Conservation (phyloP, 1,284 basidiomycete species). For the Microbotryum saponariae region DNA sequence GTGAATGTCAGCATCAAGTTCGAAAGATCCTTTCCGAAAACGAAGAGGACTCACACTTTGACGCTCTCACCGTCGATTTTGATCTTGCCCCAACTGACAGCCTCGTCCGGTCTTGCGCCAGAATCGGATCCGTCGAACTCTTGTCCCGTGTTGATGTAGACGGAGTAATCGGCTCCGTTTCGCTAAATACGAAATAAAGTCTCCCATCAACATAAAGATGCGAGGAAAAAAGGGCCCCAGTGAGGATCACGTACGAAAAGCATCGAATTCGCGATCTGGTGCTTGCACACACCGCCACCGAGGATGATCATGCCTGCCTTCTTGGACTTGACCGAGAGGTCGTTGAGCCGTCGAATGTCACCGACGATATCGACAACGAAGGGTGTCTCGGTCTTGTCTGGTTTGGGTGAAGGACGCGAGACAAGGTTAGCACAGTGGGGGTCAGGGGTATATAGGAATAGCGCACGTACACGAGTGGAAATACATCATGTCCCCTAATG, state of each 20-base stretch:
- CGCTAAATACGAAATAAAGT: slow-evolving; percentile 50
- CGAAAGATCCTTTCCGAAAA: background rate
- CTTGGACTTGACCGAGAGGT: slow-evolving; percentile 74
- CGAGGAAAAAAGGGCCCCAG: background rate
- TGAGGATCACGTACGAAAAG: slow-evolving; percentile 62
- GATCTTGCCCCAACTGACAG: slow-evolving; percentile 99
- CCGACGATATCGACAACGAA: slow-evolving; percentile 87
- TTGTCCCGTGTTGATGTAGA: slow-evolving; percentile 98
- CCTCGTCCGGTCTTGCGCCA: slow-evolving; percentile 93
- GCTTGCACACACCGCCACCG: slow-evolving; percentile 97
- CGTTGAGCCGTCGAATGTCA: slow-evolving; percentile 88
- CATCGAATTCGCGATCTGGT: slow-evolving; percentile 99
- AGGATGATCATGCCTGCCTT: slow-evolving; percentile 98
- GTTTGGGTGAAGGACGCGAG: too few relatives aligned
- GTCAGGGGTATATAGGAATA: background rate
- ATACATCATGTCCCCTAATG: slow-evolving; percentile 97
- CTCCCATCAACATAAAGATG: slow-evolving; percentile 9
- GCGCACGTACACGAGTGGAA: slow-evolving; percentile 67
- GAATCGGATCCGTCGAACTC: slow-evolving; percentile 99
- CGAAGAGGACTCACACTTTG: slow-evolving; percentile 53
- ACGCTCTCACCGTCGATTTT: slow-evolving; percentile 80
- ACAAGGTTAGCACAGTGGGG: background rate
- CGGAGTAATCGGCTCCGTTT: slow-evolving; percentile 95
- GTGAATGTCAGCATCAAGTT: slow-evolving; percentile 3
- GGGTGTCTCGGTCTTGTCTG: slow-evolving; percentile 59